Evolutionary conservation across 1,284 basidiomycete genomes (phyloP).

Genomic region (Coniferiporia sulphurascens): DNA sequence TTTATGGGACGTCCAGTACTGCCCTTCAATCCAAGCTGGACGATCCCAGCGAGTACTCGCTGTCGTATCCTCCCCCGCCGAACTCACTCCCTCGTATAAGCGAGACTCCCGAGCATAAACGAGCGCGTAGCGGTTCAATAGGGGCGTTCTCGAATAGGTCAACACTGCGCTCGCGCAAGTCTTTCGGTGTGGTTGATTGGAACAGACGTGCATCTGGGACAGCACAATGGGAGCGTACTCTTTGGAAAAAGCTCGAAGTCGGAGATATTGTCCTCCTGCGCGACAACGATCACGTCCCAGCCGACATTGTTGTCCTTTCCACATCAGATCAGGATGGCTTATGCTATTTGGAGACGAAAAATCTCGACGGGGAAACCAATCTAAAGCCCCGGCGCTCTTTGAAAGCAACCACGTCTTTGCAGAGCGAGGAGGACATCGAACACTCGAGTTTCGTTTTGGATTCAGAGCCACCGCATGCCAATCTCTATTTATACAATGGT

Average conservation of each 20-base stretch:
- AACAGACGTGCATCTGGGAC: slow-evolving; percentile 61
- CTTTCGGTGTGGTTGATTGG: slow-evolving; percentile 78
- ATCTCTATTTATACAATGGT: slow-evolving; percentile 88
- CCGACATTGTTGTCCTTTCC: slow-evolving; percentile 87
- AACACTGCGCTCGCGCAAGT: slow-evolving; percentile 46
- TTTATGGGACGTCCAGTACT: slow-evolving; percentile 30
- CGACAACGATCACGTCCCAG: slow-evolving; percentile 95
- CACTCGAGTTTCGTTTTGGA: slow-evolving; percentile 84
- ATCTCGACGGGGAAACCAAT: slow-evolving; percentile 96
- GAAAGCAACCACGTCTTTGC: slow-evolving; percentile 70
- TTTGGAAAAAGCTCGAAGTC: slow-evolving; percentile 99
- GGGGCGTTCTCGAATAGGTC: slow-evolving; percentile 40
- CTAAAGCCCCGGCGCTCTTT: slow-evolving; percentile 82
- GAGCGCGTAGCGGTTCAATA: slow-evolving; percentile 6
- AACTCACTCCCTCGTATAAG: slow-evolving; percentile 24
- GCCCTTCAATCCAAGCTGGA: slow-evolving; percentile 49
- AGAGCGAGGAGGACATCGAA: slow-evolving; percentile 90
- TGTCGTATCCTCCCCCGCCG: slow-evolving; percentile 48
- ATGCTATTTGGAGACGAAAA: slow-evolving; percentile 93
- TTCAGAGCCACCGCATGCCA: slow-evolving; percentile 90
- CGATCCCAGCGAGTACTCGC: slow-evolving; percentile 60
- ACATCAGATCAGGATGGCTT: slow-evolving; percentile 82
- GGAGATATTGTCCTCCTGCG: slow-evolving; percentile 91
- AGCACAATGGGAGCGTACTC: slow-evolving; percentile 88
- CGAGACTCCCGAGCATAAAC: background rate